Percentiles rank a stretch among this genome's conserved stretches.
These are phyloP conservation scores for Diaporthe sp. DNA, from an alignment of 2,329 filamentous ascomycete species.

Conservation along the genomic window DNA sequence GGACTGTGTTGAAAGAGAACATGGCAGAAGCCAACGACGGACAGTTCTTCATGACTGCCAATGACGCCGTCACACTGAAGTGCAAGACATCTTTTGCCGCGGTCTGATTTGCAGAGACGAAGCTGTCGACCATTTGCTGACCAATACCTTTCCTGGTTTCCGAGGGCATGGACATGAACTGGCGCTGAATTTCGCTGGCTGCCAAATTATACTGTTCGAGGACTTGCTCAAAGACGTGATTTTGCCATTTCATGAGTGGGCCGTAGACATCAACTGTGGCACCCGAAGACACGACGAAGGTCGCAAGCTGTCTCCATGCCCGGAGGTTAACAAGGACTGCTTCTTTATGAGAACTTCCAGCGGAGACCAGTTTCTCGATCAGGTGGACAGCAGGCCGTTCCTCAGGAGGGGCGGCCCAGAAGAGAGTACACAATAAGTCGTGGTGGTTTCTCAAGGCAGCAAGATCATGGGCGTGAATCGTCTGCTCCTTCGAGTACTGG, in stretches of 20 bases:
- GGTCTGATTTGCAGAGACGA: constrained; percentile 66
- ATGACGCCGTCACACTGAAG: constrained; percentile 61
- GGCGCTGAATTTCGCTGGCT: constrained; percentile 68
- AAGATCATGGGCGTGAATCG: constrained; percentile 71
- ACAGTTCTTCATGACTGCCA: constrained; percentile 64
- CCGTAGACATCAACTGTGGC: constrained; percentile 57
- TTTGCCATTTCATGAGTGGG: constrained; percentile 70
- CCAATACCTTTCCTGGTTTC: constrained; percentile 59
- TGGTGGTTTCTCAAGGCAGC: constrained; percentile 77
- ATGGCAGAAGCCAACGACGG: constrained; percentile 61
- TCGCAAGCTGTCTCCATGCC: constrained; percentile 73
- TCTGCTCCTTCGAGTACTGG: constrained; percentile 74
- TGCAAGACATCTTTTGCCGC: constrained; percentile 67
- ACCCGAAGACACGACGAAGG: constrained; percentile 66
- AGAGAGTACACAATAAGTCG: constrained; percentile 76
- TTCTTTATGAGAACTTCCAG: constrained; percentile 74
- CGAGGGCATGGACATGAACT: constrained; percentile 64
- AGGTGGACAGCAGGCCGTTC: constrained; percentile 66
- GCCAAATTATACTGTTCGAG: constrained; percentile 70
- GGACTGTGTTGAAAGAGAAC: constrained; percentile 63
- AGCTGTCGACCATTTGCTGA: constrained; percentile 60
- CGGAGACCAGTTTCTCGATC: constrained; percentile 71
- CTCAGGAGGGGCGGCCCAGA: constrained; percentile 71
- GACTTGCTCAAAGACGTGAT: constrained; percentile 68
- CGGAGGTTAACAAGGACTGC: constrained; percentile 75